These are phyloP conservation scores for Lactarius sp. DNA, from an alignment of 768 basidiomycete genomes.

Conservation along the genomic window DNA sequence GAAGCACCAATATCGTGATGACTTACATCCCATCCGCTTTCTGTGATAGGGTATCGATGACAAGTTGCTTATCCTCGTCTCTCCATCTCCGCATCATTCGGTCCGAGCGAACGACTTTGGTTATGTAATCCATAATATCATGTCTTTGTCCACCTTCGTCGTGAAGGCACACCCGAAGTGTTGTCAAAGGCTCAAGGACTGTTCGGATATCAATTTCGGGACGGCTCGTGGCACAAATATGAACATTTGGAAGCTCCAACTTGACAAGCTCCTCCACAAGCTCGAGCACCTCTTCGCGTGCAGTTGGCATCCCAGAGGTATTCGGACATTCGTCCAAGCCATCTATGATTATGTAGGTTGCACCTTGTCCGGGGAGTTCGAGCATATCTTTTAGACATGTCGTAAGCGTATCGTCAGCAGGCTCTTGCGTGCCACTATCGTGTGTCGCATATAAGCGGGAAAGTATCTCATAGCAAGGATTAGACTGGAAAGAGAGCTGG, in stretches of 20 bases:
- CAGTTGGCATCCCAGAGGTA: background rate
- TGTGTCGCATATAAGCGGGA: background rate
- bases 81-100: slow-evolving; percentile 5
- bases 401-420: background rate
- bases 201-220: slow-evolving; percentile 4
- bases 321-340: slow-evolving; percentile 14
- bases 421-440: background rate
- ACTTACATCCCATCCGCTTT: slow-evolving; percentile 12
- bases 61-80: background rate
- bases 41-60: background rate
- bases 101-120: background rate
- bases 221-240: slow-evolving; percentile 2
- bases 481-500: slow-evolving; percentile 2
- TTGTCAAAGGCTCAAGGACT: background rate
- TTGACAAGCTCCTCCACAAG: background rate
- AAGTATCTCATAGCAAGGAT: background rate
- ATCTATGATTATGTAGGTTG: slow-evolving; percentile 1
- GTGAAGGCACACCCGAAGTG: background rate
- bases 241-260: background rate
- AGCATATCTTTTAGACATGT: background rate
- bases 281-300: background rate
- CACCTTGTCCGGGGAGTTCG: background rate
- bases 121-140: background rate
- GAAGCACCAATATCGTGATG: no score
- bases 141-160: background rate